A percentile compares a stretch with the other conserved stretches of the same genome.
phyloP scores from a whole-genome alignment of 495 filamentous ascomycete species.

The Penicillium cataractarum region DNA sequence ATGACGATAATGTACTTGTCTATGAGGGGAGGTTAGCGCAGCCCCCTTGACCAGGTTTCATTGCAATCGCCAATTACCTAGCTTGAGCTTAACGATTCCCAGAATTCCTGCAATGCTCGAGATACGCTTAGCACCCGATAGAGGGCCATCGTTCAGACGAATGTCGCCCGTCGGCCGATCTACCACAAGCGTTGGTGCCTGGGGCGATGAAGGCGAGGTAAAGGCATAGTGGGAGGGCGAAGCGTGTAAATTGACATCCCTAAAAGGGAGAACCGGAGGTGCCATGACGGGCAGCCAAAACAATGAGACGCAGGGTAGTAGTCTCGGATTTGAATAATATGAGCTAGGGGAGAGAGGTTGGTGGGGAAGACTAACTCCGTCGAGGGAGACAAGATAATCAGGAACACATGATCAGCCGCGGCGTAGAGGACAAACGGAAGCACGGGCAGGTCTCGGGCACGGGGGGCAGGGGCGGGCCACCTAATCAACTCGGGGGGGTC shows the following conservation, averaged over 20 bases:
- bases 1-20: conserved; percentile 98
- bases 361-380: conserved; percentile 8
- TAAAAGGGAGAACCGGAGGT: conserved; percentile 70
- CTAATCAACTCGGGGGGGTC: background rate
- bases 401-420: conserved; percentile 36
- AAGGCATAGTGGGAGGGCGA: conserved; percentile 94
- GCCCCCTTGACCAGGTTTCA: background rate
- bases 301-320: conserved; percentile 4
- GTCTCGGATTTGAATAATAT: conserved; percentile 9
- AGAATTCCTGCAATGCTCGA: conserved; percentile 93
- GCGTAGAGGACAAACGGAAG: conserved; percentile 16
- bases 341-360: conserved; percentile 10
- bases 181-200: conserved; percentile 82
- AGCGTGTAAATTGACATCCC: conserved; percentile 94
- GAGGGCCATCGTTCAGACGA: conserved; percentile 75
- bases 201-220: conserved; percentile 89
- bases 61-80: conserved; percentile 61
- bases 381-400: conserved; percentile 13
- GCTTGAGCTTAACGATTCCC: conserved; percentile 84
- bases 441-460: too few relatives aligned
- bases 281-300: conserved; percentile 51
- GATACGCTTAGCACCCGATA: conserved; percentile 76
- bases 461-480: conserved; percentile 21
- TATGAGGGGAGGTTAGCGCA: conserved; percentile 38
- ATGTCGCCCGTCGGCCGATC: conserved; percentile 93